Conservation (phyloP, 371 early-diverging fungal species). For the Saksenaea vasiformis region DNA sequence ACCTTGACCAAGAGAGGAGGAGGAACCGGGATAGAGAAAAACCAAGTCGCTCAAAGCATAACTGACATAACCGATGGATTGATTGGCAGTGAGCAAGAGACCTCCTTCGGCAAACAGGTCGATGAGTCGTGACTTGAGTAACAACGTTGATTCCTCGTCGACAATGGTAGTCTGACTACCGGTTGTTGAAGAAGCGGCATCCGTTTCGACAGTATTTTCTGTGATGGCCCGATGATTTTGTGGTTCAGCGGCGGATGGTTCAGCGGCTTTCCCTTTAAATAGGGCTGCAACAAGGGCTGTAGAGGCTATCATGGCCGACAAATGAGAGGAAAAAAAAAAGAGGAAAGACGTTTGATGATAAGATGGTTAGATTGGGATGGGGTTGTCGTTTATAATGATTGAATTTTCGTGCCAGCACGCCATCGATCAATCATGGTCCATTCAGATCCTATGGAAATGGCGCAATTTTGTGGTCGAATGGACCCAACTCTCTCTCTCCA, state of each 20-base stretch:
- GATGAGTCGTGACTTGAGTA: slow-evolving; percentile 34
- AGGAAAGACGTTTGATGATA: slow-evolving; percentile 6
- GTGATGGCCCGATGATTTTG: slow-evolving; percentile 1
- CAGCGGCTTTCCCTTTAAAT: slow-evolving; percentile 22
- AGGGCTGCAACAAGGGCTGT: slow-evolving; percentile 29
- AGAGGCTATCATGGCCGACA: slow-evolving; percentile 23
- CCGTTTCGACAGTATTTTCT: slow-evolving; percentile 26
- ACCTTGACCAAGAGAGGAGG: slow-evolving; percentile 61
- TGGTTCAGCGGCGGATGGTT: slow-evolving; percentile 22
- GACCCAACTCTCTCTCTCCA: background rate
- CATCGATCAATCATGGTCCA: slow-evolving; percentile 3
- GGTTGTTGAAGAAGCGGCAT: slow-evolving; percentile 39
- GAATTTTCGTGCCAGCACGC: background rate
- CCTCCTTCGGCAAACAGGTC: slow-evolving; percentile 19
- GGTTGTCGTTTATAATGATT: background rate
- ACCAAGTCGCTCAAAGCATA: slow-evolving; percentile 77
- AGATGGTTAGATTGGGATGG: slow-evolving; percentile 7
- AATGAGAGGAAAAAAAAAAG: background rate
- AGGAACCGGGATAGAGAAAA: slow-evolving; percentile 72
- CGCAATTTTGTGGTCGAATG: background rate
- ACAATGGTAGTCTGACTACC: slow-evolving; percentile 51
- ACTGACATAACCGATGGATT: slow-evolving; percentile 73
- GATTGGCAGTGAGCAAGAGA: slow-evolving; percentile 60
- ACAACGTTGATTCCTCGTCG: slow-evolving; percentile 39
- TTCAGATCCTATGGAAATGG: slow-evolving; percentile 1